Evolutionary conservation across 805 yeast species (phyloP), one percentile per base, ranked within the genome.

Genomic region (Clavispora asparagi): DNA sequence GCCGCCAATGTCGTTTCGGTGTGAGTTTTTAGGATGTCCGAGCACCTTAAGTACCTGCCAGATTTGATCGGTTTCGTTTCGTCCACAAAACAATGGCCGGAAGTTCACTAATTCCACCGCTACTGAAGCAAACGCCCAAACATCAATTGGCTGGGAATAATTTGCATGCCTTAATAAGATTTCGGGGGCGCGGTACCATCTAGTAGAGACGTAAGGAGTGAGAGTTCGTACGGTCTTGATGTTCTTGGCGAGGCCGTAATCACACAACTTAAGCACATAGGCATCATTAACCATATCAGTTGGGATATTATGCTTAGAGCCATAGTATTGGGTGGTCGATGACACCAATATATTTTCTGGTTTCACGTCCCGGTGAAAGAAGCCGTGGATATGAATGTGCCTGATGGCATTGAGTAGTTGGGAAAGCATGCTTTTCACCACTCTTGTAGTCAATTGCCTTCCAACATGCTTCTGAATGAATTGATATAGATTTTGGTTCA

Each of bases 161-260:
- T 64, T 68, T 6, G 74, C 75, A 51, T 78, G 81, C 53, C 92
- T 74, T 47, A 87, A 67, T 40, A 87, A 68, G 17, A 87, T 84
- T 61, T 87, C 95, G 0, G 95, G 95, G 0, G 92, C 79, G 51
- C 95, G 71, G 58, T 87, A 87, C 95, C 95, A 87, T 57, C 95
- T 76, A 0, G 95, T 87, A 0, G 92, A 82, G 7, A 87, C 88
- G 54, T 87, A 87, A 2, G 85, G 82, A 0, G 95, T 87, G 57
- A 79, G 86, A 1, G 80, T 79, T 47, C 71, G 73, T 26, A 61
- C 64, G 58, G 79, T 78, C 40, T 70, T 64, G 10, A 77, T 68
- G 48, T 77, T 78, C 54, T 94, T 76, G 11, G 92, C 86, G 47
- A 87, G 70, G 0, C 95, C 95, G 63, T 83, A 87, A 63, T 87